phyloP scores from a whole-genome alignment of 164 flowering plant species.

The Aristolochia californica region DNA sequence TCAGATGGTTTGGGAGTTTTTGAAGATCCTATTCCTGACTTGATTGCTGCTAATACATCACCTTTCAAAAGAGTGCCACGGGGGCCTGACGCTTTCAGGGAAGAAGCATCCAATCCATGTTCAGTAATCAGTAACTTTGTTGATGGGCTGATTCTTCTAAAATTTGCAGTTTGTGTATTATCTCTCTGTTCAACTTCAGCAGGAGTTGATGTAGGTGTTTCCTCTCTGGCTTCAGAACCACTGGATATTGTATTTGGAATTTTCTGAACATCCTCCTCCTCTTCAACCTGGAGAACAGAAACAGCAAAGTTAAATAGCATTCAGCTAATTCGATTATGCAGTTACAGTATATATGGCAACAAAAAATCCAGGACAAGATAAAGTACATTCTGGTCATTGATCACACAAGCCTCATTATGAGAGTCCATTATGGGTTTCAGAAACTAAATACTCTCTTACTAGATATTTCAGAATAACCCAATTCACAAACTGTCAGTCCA shows the following conservation, averaged over 20 bases:
- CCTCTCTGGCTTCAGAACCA: slow-evolving; percentile 29
- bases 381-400: no score
- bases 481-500: no score
- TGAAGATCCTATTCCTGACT: slow-evolving; percentile 49
- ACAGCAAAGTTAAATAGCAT: no score
- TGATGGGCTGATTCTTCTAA: slow-evolving; percentile 73
- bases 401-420: no score
- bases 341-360: no score
- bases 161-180: slow-evolving; percentile 22
- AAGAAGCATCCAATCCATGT: slow-evolving; percentile 64
- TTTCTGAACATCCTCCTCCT: slow-evolving; percentile 49
- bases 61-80: slow-evolving; percentile 86
- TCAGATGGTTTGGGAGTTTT: slow-evolving; percentile 25
- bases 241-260: slow-evolving; percentile 31
- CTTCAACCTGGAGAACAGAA: slow-evolving; percentile 51
- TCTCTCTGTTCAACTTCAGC: slow-evolving; percentile 19
- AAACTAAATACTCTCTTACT: no score
- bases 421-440: no score
- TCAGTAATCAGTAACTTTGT: slow-evolving; percentile 77
- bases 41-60: slow-evolving; percentile 84
- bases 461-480: no score
- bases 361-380: no score
- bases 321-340: no score
- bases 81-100: slow-evolving; percentile 71
- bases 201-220: slow-evolving; percentile 20